These are phyloP conservation scores for Penicillium egyptiacum DNA, from an alignment of 495 filamentous ascomycete genomes.

Conservation along the genomic window DNA sequence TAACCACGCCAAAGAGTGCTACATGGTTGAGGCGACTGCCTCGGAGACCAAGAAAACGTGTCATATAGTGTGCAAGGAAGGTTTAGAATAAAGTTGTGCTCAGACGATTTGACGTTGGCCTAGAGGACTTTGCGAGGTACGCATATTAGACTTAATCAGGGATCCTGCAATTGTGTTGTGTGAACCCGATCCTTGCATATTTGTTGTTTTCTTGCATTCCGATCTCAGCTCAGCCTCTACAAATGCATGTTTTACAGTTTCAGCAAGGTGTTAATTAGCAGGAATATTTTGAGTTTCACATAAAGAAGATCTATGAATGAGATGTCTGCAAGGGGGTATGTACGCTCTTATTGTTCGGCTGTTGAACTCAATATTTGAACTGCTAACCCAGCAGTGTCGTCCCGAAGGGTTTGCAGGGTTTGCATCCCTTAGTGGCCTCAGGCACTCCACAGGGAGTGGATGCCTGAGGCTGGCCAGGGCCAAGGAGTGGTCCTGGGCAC, in stretches of 20 bases:
- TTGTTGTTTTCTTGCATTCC: conserved; percentile 1
- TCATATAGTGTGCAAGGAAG: conserved; percentile 7
- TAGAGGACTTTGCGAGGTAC: not conserved
- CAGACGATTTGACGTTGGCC: not conserved
- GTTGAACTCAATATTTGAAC: too few species aligned
- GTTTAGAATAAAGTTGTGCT: not conserved
- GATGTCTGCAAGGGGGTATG: conserved; percentile 1
- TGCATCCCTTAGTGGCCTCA: too few species aligned
- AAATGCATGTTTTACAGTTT: not conserved
- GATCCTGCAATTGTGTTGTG: not conserved
- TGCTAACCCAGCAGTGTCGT: too few species aligned
- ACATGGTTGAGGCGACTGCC: conserved; percentile 26
- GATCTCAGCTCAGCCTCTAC: not conserved
- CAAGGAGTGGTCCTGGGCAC: too few species aligned
- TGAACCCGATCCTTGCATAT: not conserved
- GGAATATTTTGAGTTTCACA: not conserved
- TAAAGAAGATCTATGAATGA: not conserved
- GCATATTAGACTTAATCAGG: not conserved
- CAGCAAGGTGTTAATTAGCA: not conserved
- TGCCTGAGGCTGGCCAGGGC: too few species aligned
- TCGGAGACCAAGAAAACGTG: conserved; percentile 21
- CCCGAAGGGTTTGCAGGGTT: too few species aligned
- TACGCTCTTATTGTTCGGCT: not conserved
- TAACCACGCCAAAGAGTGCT: conserved; percentile 22
- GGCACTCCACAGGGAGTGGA: too few species aligned